Conservation (phyloP, 345 rosid genomes). For the Hibiscus mutabilis region DNA sequence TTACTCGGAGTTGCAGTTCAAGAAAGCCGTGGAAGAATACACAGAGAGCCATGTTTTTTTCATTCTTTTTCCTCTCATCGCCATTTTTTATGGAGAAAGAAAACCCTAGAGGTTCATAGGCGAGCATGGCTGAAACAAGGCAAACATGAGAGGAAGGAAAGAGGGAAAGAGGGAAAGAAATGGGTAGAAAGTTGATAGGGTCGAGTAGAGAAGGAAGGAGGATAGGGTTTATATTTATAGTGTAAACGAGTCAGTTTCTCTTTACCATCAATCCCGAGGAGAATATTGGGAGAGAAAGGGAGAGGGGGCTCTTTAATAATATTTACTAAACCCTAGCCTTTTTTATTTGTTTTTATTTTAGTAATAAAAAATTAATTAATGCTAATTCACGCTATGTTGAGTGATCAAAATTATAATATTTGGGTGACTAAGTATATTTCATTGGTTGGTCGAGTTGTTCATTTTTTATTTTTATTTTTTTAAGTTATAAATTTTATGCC, state of each 20-base stretch:
- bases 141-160: background rate
- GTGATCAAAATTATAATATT: too few species aligned
- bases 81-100: background rate
- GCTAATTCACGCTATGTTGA: too few species aligned
- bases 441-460: too few species aligned
- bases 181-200: slow-evolving; percentile 3
- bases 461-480: too few species aligned
- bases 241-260: slow-evolving; percentile 25
- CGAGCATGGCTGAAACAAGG: background rate
- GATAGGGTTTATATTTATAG: background rate
- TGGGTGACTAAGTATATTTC: too few species aligned
- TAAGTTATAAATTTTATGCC: too few species aligned
- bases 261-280: slow-evolving; percentile 85
- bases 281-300: slow-evolving; percentile 45
- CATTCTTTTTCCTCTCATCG: too few species aligned
- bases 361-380: too few species aligned
- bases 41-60: slow-evolving; percentile 43
- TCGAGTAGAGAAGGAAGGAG: slow-evolving; percentile 19
- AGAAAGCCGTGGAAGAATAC: slow-evolving; percentile 99
- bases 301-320: background rate
- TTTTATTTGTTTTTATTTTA: background rate
- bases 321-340: slow-evolving; percentile 29
- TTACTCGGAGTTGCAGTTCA: slow-evolving; percentile 60
- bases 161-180: background rate
- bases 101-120: slow-evolving; percentile 12